phyloP scores from a whole-genome alignment of 2,329 filamentous ascomycete genomes.

The Botryosphaeria dothidea region DNA sequence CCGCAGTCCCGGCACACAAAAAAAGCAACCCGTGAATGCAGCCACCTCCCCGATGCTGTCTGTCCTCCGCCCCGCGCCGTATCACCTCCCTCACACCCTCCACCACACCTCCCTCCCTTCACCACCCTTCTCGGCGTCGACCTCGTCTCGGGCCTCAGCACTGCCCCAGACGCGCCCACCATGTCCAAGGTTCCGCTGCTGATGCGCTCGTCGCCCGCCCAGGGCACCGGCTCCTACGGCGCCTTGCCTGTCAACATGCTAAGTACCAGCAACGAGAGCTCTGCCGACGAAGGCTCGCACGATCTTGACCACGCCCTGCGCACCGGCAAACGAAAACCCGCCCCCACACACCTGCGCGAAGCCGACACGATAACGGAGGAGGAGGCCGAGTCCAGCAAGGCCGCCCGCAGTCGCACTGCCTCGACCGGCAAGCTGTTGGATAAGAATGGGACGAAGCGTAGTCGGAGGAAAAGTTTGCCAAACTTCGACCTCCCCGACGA shows the following conservation, averaged over 20 bases:
- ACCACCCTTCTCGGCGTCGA: background rate
- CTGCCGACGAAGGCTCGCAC: slow-evolving; percentile 34
- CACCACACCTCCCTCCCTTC: background rate
- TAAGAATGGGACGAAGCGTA: slow-evolving; percentile 8
- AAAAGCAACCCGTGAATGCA: slow-evolving; percentile 12
- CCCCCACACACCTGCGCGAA: slow-evolving; percentile 23
- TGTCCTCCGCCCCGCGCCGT: slow-evolving; percentile 9
- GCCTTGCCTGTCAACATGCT: slow-evolving; percentile 52
- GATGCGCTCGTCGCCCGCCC: slow-evolving; percentile 60
- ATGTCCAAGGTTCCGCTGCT: slow-evolving; percentile 59
- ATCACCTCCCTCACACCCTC: background rate
- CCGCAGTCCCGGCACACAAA: slow-evolving; percentile 14
- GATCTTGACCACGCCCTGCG: slow-evolving; percentile 27
- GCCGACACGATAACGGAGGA: slow-evolving; percentile 3
- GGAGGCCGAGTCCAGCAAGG: slow-evolving; percentile 12
- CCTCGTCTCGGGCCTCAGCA: background rate
- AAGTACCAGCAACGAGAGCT: slow-evolving; percentile 38
- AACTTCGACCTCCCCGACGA: slow-evolving; percentile 6
- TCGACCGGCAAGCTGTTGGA: slow-evolving; percentile 2
- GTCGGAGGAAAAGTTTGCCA: slow-evolving; percentile 13
- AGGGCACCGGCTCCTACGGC: slow-evolving; percentile 63
- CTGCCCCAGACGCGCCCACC: background rate
- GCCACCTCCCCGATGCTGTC: slow-evolving; percentile 16
- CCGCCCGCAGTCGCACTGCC: background rate
- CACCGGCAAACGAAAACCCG: slow-evolving; percentile 23